Evolutionary conservation across 495 filamentous ascomycete species (phyloP).

Genomic region (Penicillium fimorum): DNA sequence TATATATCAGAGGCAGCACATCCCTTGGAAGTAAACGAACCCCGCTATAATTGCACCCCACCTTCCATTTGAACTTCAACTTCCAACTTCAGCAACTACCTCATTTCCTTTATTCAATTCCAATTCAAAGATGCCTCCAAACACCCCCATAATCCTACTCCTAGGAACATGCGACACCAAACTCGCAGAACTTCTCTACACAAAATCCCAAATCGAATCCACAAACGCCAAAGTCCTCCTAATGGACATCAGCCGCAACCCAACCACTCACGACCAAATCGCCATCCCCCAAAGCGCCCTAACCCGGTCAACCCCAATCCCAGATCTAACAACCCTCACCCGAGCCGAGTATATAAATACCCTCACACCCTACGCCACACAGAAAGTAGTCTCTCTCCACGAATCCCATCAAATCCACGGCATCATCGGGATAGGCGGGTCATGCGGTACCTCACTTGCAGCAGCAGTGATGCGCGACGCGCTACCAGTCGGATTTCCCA

Average conservation of each 20-base stretch:
- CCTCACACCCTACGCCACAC: slow-evolving; percentile 44
- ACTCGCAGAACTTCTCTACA: slow-evolving; percentile 57
- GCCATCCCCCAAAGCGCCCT: slow-evolving; percentile 12
- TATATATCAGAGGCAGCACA: no score
- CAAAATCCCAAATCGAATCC: slow-evolving; percentile 47
- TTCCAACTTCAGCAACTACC: no score
- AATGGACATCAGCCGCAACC: slow-evolving; percentile 55
- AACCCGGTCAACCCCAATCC: neutral
- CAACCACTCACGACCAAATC: slow-evolving; percentile 44
- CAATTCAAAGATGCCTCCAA: slow-evolving; percentile 7
- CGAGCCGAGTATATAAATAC: slow-evolving; percentile 50
- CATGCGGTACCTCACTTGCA: slow-evolving; percentile 55
- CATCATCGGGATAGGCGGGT: slow-evolving; percentile 56
- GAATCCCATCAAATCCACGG: slow-evolving; percentile 45
- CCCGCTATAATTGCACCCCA: neutral
- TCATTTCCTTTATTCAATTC: neutral
- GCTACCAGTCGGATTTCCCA: slow-evolving; percentile 62
- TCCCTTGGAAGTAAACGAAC: no score
- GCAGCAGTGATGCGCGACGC: slow-evolving; percentile 57
- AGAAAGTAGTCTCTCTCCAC: slow-evolving; percentile 35
- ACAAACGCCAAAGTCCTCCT: slow-evolving; percentile 40
- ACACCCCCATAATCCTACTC: slow-evolving; percentile 50
- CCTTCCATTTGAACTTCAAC: neutral
- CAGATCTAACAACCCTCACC: slow-evolving; percentile 1
- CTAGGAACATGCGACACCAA: slow-evolving; percentile 72